Percentiles rank a stretch among this genome's conserved stretches.
Evolutionary conservation across 306 rosid species (phyloP).

Genomic region (Prunus mongolica): DNA sequence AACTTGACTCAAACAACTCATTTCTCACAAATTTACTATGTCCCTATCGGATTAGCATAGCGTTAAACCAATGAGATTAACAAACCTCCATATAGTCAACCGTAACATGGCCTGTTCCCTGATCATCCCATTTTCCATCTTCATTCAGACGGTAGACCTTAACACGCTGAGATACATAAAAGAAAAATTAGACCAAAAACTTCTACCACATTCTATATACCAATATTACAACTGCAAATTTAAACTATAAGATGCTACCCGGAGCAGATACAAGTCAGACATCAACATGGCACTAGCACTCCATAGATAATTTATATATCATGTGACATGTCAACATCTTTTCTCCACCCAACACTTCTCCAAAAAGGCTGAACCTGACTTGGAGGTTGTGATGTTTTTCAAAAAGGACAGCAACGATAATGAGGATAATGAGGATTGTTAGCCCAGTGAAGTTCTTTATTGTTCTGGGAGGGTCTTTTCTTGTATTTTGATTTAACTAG

Average conservation of each 20-base stretch:
- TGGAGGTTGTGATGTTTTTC: background rate
- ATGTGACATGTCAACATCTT: background rate
- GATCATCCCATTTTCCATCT: conserved; percentile 99
- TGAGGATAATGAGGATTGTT: background rate
- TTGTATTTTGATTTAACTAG: background rate
- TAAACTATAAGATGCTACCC: background rate
- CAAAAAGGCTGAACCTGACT: background rate
- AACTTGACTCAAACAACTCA: background rate
- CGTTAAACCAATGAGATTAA: conserved; percentile 19
- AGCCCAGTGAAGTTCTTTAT: background rate
- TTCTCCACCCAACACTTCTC: background rate
- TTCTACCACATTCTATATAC: background rate
- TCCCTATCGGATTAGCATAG: conserved; percentile 22
- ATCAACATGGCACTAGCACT: background rate
- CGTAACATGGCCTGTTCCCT: conserved; percentile 91
- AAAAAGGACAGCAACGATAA: background rate
- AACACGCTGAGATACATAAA: conserved; percentile 69
- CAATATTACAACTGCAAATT: background rate
- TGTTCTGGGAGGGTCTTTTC: background rate
- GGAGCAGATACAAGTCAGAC: background rate
- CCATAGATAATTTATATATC: background rate
- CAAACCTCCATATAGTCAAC: conserved; percentile 90
- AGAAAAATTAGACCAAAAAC: background rate
- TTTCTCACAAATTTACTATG: background rate
- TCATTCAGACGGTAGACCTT: conserved; percentile 90